Evolutionary conservation across 768 basidiomycete species (phyloP).

Genomic region (Hygrocybe coccinea): DNA sequence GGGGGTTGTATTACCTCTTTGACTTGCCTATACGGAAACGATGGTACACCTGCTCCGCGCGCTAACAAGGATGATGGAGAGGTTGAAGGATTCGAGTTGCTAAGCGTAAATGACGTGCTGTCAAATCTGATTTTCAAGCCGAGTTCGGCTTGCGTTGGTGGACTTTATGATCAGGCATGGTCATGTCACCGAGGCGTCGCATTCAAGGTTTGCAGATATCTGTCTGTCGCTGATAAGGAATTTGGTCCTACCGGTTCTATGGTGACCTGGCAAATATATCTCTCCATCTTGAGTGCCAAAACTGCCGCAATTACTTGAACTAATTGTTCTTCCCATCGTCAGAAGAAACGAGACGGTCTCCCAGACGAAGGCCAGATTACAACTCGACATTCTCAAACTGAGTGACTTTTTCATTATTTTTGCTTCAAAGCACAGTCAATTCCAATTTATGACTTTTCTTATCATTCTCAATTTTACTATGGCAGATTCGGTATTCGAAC

Average conservation of each 20-base stretch:
- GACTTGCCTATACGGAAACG: slow-evolving; percentile 37
- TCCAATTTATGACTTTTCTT: too few species aligned
- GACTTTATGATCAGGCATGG: slow-evolving; percentile 41
- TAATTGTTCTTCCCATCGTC: too few species aligned
- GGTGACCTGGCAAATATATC: slow-evolving; percentile 6
- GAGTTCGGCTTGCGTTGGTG: slow-evolving; percentile 40
- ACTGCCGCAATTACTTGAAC: too few species aligned
- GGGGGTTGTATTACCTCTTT: slow-evolving; percentile 41
- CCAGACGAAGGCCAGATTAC: too few species aligned
- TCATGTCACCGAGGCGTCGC: slow-evolving; percentile 28
- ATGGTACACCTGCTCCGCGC: slow-evolving; percentile 30
- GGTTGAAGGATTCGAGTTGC: slow-evolving; percentile 39
- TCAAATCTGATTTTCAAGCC: slow-evolving; percentile 38
- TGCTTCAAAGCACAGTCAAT: too few species aligned
- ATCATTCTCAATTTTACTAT: too few species aligned
- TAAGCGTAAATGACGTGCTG: slow-evolving; percentile 32
- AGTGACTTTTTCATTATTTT: too few species aligned
- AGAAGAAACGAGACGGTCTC: too few species aligned
- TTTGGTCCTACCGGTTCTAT: slow-evolving; percentile 25
- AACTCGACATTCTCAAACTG: too few species aligned
- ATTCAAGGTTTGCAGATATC: slow-evolving; percentile 30
- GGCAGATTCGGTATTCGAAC: too few species aligned
- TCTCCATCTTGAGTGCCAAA: too few species aligned
- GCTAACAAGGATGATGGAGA: slow-evolving; percentile 39
- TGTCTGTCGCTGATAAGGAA: slow-evolving; percentile 25